phyloP scores from a whole-genome alignment of 352 stramenopile species.

The Phytophthora palmivora region DNA sequence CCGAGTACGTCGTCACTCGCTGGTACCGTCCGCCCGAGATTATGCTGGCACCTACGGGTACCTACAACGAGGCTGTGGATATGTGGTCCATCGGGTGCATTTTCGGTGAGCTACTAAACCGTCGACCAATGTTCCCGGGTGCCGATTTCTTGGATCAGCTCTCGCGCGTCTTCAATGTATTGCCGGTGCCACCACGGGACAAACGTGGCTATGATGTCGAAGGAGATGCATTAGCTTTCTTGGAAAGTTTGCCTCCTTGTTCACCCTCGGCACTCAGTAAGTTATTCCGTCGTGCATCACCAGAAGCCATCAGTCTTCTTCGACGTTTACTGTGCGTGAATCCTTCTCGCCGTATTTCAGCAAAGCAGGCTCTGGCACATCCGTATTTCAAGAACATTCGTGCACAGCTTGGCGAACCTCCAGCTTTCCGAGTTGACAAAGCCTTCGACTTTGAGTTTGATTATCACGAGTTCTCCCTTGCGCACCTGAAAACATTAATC shows the following conservation, averaged over 20 bases:
- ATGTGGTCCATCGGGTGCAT: conserved; percentile 94
- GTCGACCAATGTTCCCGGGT: conserved; percentile 77
- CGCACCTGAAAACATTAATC: conserved; percentile 72
- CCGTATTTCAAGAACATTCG: conserved; percentile 90
- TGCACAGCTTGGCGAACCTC: conserved; percentile 70
- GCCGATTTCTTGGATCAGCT: conserved; percentile 86
- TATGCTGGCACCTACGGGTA: conserved; percentile 81
- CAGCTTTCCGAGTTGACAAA: conserved; percentile 68
- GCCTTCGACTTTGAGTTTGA: conserved; percentile 89
- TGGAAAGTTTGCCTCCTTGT: conserved; percentile 74
- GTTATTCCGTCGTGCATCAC: conserved; percentile 67
- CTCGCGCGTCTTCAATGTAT: conserved; percentile 73
- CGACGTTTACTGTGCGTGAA: conserved; percentile 89
- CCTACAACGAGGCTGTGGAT: conserved; percentile 82
- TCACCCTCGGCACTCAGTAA: conserved; percentile 77
- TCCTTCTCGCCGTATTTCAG: conserved; percentile 88
- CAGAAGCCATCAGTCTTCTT: conserved; percentile 74
- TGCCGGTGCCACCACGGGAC: conserved; percentile 73
- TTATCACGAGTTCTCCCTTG: conserved; percentile 68
- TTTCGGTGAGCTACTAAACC: conserved; percentile 92
- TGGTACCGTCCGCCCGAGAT: conserved; percentile 89
- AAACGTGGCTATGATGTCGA: conserved; percentile 82
- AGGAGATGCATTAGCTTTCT: conserved; percentile 77
- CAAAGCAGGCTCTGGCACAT: conserved; percentile 91
- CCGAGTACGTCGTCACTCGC: conserved; percentile 87